Evolutionary conservation across 2,329 filamentous ascomycete species (phyloP).

Genomic region (Penicillium brasilianum): DNA sequence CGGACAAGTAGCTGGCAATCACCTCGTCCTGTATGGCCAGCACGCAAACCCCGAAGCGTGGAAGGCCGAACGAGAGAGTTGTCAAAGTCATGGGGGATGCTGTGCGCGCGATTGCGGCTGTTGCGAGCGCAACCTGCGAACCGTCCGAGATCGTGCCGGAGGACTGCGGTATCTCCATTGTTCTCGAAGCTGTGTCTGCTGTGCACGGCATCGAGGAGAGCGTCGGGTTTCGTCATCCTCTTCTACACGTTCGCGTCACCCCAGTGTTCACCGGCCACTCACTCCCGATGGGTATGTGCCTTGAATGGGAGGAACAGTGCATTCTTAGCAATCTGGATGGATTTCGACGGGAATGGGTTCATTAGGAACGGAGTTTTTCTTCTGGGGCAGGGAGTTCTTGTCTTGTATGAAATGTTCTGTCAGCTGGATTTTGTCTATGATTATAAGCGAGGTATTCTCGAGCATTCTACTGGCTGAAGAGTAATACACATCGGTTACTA

Average conservation of each 20-base stretch:
- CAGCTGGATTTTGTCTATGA: not conserved
- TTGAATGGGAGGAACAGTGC: not conserved
- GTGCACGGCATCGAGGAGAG: slow-evolving; percentile 5
- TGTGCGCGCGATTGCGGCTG: slow-evolving; percentile 13
- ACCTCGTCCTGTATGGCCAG: not conserved
- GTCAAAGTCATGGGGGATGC: slow-evolving; percentile 10
- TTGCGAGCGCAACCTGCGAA: slow-evolving; percentile 9
- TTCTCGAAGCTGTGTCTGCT: slow-evolving; percentile 4
- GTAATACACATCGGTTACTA: not conserved
- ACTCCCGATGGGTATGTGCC: not conserved
- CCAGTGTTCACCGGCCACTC: not conserved
- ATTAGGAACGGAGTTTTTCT: not conserved
- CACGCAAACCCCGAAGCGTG: not conserved
- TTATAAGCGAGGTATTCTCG: not conserved
- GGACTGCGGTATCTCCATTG: slow-evolving; percentile 3
- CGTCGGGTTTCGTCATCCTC: not conserved
- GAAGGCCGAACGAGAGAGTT: not conserved
- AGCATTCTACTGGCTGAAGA: not conserved
- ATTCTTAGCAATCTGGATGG: too few relatives aligned
- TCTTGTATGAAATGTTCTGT: too few relatives aligned
- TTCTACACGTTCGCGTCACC: not conserved
- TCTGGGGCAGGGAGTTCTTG: not conserved
- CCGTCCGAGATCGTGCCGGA: slow-evolving; percentile 3
- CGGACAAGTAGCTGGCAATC: not conserved
- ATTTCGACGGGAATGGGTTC: too few relatives aligned